Conservation (phyloP, 192 early-diverging fungal genomes). For the Helicostylum pulchrum region DNA sequence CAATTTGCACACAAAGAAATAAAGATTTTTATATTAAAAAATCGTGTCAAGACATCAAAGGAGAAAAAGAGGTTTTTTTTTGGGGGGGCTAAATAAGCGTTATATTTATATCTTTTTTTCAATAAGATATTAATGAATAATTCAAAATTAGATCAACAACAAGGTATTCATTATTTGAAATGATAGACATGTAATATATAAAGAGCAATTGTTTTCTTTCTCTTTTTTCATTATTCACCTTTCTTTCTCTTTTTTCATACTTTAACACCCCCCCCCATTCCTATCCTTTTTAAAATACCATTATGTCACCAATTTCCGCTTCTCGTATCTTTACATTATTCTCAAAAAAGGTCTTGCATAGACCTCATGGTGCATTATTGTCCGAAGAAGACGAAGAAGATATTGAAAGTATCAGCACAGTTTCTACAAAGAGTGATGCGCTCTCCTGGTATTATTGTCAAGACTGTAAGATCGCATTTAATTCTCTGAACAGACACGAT, state of each 20-base stretch:
- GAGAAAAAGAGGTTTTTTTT: no score
- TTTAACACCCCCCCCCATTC: background rate
- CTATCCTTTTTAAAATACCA: background rate
- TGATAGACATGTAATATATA: background rate
- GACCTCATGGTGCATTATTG: background rate
- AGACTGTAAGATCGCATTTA: slow-evolving; percentile 3
- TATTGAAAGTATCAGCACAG: background rate
- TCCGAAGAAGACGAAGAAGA: background rate
- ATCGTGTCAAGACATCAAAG: no score
- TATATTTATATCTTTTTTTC: no score
- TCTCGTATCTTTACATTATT: background rate
- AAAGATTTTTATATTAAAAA: no score
- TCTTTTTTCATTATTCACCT: background rate
- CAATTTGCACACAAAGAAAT: no score
- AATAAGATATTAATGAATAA: background rate
- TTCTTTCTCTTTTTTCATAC: background rate
- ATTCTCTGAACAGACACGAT: slow-evolving; percentile 1
- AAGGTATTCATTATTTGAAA: no score
- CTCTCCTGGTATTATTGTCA: background rate
- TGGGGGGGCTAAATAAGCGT: no score
- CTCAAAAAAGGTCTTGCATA: background rate
- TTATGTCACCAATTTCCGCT: background rate
- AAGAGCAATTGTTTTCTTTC: background rate
- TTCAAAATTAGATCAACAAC: background rate
- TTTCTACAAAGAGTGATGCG: background rate